Base-by-base conservation (phyloP, 257 asterid genomes). In the Ballota nigra region DNA sequence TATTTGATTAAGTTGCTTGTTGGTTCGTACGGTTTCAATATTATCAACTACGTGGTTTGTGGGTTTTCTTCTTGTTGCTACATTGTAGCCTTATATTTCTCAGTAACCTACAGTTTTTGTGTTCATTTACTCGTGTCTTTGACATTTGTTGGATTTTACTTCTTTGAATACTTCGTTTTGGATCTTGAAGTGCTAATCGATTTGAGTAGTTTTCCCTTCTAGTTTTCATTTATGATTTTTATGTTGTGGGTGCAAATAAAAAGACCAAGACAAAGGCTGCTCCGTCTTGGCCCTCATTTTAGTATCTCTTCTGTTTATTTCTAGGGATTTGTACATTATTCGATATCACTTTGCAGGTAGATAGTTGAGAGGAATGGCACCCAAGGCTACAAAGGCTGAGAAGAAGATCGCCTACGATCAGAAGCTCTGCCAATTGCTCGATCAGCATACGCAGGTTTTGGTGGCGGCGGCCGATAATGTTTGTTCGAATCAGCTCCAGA, bases 401-500 rank as follows among this genome's bases (percentile, higher is more conserved):
- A 95, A 92, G 91, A 95, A 95, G 89, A 74, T 85, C 10, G 83
- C 86, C 9, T 95, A 95, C 69, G 99, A 88, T 47, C 43, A 69
- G 69, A 95, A 88, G 71, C 91, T 95, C 8, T 91, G 98, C 82
- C 73, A 82, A 19, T 83, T 91, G 60, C 84, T 95, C 65, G 99
- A 95, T 52, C 95, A 91, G 73, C 88, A 79, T 79, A 72, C 92
- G 0, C 99, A 95, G 83, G 81, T 95, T 19, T 72, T 95, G 74
- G 74, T 95, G 16, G 96, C 83, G 10, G 84, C 61, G 3, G 98
- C 99, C 3, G 99, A 95, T 33, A 95, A 95, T 15, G 99, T 95
- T 4, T 97, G 99, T 0, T 91, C 98, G 5, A 89, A 51, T 22
- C 99, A 95, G 88, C 79, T 95, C 7, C 99, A 95, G 89, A 80